phyloP scores from a whole-genome alignment of 352 stramenopile species.

The Phytophthora agathidicida region DNA sequence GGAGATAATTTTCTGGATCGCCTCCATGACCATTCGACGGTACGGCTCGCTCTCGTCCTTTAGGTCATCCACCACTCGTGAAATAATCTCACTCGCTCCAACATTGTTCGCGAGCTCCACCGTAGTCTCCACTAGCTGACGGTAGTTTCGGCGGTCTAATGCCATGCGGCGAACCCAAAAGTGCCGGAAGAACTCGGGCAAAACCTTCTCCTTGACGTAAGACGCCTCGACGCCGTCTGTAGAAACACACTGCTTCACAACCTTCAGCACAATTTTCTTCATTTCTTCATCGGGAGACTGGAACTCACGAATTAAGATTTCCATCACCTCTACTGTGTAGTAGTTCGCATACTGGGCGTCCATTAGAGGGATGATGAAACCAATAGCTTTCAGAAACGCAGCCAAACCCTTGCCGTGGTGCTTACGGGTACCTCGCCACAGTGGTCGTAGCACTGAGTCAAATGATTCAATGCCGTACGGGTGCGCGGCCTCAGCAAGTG shows the following conservation, averaged over 20 bases:
- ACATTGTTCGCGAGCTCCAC: slow-evolving; percentile 99
- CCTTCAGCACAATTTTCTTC: slow-evolving; percentile 98
- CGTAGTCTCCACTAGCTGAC: slow-evolving; percentile 98
- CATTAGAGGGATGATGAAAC: slow-evolving; percentile 99
- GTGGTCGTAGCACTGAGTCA: slow-evolving; percentile 96
- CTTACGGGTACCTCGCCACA: slow-evolving; percentile 98
- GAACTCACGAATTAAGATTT: slow-evolving; percentile 99
- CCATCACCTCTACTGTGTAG: slow-evolving; percentile 99
- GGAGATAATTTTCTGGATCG: slow-evolving; percentile 97
- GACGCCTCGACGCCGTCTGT: slow-evolving; percentile 98
- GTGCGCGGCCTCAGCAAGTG: slow-evolving; percentile 97
- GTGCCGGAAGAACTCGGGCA: slow-evolving; percentile 99
- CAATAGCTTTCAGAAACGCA: slow-evolving; percentile 99
- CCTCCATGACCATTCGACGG: slow-evolving; percentile 99
- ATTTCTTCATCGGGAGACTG: slow-evolving; percentile 99
- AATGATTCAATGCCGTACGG: slow-evolving; percentile 99
- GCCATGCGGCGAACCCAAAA: slow-evolving; percentile 99
- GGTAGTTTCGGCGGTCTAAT: slow-evolving; percentile 97
- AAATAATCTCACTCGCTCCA: slow-evolving; percentile 98
- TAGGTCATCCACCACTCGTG: slow-evolving; percentile 97
- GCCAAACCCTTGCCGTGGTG: slow-evolving; percentile 98
- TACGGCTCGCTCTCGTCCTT: slow-evolving; percentile 99
- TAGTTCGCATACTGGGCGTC: slow-evolving; percentile 99
- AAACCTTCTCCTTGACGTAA: slow-evolving; percentile 98
- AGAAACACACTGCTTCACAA: slow-evolving; percentile 98